phyloP scores from a whole-genome alignment of 371 early-diverging fungal species.

The Syncephalis plumigaleata region DNA sequence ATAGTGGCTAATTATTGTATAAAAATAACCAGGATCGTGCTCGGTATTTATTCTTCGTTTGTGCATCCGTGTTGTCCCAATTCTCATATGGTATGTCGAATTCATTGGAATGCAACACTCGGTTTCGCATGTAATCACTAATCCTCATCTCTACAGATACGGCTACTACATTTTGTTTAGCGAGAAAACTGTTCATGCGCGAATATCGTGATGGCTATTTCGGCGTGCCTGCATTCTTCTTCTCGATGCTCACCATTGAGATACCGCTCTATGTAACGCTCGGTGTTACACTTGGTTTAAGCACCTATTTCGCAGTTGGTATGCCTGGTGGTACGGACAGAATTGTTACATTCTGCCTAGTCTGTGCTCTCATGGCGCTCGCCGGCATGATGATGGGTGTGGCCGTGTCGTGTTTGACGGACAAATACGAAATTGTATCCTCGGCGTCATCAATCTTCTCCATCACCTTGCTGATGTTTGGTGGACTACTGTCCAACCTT shows the following conservation, averaged over 20 bases:
- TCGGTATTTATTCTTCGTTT: background rate
- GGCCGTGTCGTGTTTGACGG: background rate
- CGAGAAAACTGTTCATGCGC: background rate
- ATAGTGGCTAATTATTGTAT: too few relatives aligned
- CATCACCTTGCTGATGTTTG: slow-evolving; percentile 22
- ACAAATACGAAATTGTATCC: slow-evolving; percentile 7
- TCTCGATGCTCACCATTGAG: background rate
- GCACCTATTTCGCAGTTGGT: background rate
- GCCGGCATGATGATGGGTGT: background rate
- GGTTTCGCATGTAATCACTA: background rate
- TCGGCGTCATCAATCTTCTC: slow-evolving; percentile 18
- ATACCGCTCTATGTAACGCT: background rate
- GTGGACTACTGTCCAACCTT: slow-evolving; percentile 33
- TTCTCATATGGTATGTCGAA: background rate
- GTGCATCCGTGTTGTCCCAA: background rate
- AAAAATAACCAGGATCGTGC: background rate
- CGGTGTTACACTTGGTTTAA: background rate
- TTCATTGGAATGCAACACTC: background rate
- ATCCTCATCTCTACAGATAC: background rate
- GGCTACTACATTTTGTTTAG: background rate
- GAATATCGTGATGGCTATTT: background rate
- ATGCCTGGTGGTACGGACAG: background rate
- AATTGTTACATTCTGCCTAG: background rate
- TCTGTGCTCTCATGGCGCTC: background rate
- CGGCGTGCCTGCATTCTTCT: background rate